Evolutionary conservation across 257 asterid species (phyloP).

Genomic region (Galeopsis tetrahit): DNA sequence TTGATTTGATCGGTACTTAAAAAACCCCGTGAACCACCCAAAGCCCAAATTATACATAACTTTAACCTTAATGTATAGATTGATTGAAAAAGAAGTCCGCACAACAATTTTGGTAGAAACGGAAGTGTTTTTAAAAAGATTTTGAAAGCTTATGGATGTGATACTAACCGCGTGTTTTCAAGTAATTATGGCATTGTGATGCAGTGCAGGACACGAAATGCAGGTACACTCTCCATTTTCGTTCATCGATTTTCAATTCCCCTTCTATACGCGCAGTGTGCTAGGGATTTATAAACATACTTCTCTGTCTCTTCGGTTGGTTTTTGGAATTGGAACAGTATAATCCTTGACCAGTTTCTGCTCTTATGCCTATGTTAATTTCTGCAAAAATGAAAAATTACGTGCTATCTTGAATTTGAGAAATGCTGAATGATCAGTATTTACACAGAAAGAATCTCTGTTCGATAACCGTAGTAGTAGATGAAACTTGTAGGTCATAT

Average conservation of each 20-base stretch:
- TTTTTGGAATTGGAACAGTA: not conserved
- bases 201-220: not conserved
- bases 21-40: too few species aligned
- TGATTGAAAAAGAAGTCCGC: too few species aligned
- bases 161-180: too few species aligned
- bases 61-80: too few species aligned
- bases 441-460: not conserved
- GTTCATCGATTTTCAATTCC: not conserved
- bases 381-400: not conserved
- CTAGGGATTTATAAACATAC: not conserved
- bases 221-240: not conserved
- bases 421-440: constrained; percentile 1
- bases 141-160: too few species aligned
- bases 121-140: too few species aligned
- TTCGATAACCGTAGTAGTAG: not conserved
- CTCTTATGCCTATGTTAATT: not conserved
- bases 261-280: not conserved
- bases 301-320: too few species aligned
- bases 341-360: not conserved
- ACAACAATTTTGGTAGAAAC: too few species aligned
- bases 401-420: not conserved
- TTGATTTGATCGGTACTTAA: too few species aligned
- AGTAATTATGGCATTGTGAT: too few species aligned
- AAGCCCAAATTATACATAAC: too few species aligned
- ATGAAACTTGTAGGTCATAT: not conserved